Evolutionary conservation across 2,329 filamentous ascomycete genomes (phyloP).

Genomic region (Ophiostoma fasciatum): DNA sequence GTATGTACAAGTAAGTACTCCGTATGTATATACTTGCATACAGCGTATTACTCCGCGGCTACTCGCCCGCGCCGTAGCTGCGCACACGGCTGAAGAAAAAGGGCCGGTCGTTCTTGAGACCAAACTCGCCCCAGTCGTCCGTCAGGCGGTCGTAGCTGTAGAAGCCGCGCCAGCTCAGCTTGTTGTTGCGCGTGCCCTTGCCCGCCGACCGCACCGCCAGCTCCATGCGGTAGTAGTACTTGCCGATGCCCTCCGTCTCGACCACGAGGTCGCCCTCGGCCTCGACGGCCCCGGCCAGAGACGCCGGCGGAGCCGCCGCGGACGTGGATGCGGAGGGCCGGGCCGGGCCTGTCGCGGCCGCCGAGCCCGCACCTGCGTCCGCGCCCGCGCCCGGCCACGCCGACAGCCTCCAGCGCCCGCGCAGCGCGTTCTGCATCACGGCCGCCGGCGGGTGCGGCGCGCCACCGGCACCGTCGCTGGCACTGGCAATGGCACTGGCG

Average conservation of each 20-base stretch:
- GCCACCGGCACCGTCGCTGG: too few species aligned
- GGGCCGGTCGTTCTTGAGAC: conserved; percentile 45
- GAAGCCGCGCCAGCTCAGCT: conserved; percentile 75
- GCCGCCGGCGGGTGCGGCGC: conserved; percentile 29
- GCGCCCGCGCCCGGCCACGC: conserved; percentile 20
- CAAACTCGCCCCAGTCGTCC: conserved; percentile 80
- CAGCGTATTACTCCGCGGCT: too few species aligned
- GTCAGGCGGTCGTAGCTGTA: conserved; percentile 84
- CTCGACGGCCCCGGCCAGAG: conserved; percentile 20
- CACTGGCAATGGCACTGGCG: too few species aligned
- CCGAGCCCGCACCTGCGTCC: conserved; percentile 4
- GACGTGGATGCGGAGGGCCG: not conserved
- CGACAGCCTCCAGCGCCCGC: conserved; percentile 36
- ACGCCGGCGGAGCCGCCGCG: too few species aligned
- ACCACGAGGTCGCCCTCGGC: conserved; percentile 57
- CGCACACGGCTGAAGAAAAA: conserved; percentile 54
- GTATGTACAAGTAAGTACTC: too few species aligned
- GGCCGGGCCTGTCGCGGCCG: not conserved
- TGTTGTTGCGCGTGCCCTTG: conserved; percentile 61
- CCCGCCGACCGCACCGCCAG: conserved; percentile 52
- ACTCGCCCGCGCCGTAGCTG: conserved; percentile 29
- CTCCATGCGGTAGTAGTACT: conserved; percentile 78
- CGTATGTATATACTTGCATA: too few species aligned
- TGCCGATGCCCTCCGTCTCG: conserved; percentile 74
- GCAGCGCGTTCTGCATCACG: conserved; percentile 55